Evolutionary conservation across 495 filamentous ascomycete species (phyloP), one percentile per base, ranked within the genome.

Genomic region (Durotheca rogersii): DNA sequence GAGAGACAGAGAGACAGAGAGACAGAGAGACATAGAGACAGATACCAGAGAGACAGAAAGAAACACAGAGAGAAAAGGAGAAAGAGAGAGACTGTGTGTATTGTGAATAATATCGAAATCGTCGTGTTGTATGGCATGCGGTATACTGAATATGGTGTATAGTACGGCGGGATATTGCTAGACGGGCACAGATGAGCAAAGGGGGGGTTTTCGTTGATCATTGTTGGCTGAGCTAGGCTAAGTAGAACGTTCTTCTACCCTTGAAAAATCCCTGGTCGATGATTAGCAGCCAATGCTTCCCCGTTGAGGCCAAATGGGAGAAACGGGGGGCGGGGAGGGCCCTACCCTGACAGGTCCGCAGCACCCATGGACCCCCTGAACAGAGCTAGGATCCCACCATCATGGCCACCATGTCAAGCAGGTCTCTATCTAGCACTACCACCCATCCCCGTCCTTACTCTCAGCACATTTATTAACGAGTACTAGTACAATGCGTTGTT

Each of bases 241-340:
- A 21, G 30, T 17, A 42, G 31, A 50, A 36, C 41, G 23, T 37
- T 53, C 37, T 53, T 35, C 46, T 56, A 60, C 55, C 57, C 52
- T 64, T 47, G 41, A 57, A 51, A 59, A 53, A 51, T 55, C 53
- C 61, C 50, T 65, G 61, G 47, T 57, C 54, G 59, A 59, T 65
- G 58, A 65, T 61, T 62, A 65, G 58, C 61, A 62, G 51, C 58
- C 58, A 61, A 59, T 62, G 61, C 61, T 62, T 62, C 61, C 55
- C 58, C 52, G 54, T 62, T 41, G 53, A 36, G 56, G 54, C 55
- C 45, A 45, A n/a, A n/a, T n/a, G n/a, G n/a, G n/a, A n/a, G n/a
- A n/a, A n/a, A n/a, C n/a, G n/a, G n/a, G n/a, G n/a, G n/a, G n/a
- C n/a, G n/a, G n/a, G n/a, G n/a, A n/a, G n/a, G 62, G 62, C 56